Percentiles rank a stretch among this genome's conserved stretches.
These are phyloP conservation scores for Plenodomus lindquistii DNA, from an alignment of 2,329 filamentous ascomycete genomes.

Conservation along the genomic window DNA sequence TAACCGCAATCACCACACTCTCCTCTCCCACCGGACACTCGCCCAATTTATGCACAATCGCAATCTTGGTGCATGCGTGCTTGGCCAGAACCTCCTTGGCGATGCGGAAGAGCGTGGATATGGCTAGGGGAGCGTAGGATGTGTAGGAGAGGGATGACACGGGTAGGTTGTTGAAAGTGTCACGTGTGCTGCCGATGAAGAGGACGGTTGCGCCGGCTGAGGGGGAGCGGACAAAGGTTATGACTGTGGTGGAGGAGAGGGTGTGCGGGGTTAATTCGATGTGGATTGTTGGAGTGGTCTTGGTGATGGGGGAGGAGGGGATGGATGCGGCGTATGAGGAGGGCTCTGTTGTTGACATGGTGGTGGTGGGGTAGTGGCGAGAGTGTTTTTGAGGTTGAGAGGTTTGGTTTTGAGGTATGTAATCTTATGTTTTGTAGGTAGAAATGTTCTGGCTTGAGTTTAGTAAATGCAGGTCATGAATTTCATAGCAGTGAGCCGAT, in stretches of 20 bases:
- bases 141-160: conserved; percentile 77
- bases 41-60: conserved; percentile 83
- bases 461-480: too few relatives aligned
- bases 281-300: conserved; percentile 54
- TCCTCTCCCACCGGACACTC: conserved; percentile 88
- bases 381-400: background rate
- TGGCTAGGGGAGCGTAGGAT: conserved; percentile 71
- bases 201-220: conserved; percentile 37
- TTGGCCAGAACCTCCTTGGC: conserved; percentile 60
- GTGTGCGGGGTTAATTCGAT: conserved; percentile 69
- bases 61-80: conserved; percentile 71
- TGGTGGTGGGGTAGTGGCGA: background rate
- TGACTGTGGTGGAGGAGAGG: conserved; percentile 61
- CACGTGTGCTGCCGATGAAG: conserved; percentile 69
- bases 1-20: conserved; percentile 87
- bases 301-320: conserved; percentile 30
- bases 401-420: background rate
- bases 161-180: conserved; percentile 71
- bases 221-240: conserved; percentile 67
- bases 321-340: conserved; percentile 31
- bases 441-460: too few relatives aligned
- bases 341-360: conserved; percentile 33
- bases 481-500: too few relatives aligned
- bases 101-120: conserved; percentile 70
- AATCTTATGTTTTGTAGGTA: too few relatives aligned